These are phyloP conservation scores for Leptographium wingfieldii DNA, from an alignment of 2,329 filamentous ascomycete genomes.

Conservation along the genomic window DNA sequence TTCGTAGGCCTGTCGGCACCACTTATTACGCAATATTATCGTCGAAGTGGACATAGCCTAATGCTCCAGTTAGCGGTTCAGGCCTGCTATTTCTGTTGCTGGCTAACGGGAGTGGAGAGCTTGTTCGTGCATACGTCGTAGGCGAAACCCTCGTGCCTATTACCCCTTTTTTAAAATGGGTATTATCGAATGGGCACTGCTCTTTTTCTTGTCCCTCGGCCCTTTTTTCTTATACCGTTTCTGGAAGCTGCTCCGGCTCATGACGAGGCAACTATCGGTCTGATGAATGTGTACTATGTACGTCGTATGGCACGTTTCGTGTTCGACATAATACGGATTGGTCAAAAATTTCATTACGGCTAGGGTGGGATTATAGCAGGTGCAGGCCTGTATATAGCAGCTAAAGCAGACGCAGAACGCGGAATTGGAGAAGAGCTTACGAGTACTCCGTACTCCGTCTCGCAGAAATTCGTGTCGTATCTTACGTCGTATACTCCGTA, in stretches of 20 bases:
- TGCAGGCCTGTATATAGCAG: neutral
- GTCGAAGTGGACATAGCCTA: neutral
- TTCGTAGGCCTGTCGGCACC: neutral
- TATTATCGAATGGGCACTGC: neutral
- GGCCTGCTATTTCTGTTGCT: neutral
- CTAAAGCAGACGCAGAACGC: neutral
- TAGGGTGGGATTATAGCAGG: neutral
- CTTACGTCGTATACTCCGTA: too few relatives aligned
- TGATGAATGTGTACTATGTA: neutral
- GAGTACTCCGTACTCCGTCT: too few relatives aligned
- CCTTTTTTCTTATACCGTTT: neutral
- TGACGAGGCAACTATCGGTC: too few relatives aligned
- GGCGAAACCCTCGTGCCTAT: neutral
- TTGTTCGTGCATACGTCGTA: neutral
- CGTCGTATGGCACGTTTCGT: neutral
- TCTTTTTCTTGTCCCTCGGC: neutral
- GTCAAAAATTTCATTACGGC: neutral
- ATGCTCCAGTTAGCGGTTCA: neutral
- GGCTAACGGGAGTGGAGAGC: neutral
- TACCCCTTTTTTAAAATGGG: neutral
- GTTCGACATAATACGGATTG: neutral
- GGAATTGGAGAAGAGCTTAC: neutral
- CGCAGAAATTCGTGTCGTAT: too few relatives aligned
- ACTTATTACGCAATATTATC: neutral
- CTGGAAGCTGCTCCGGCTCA: neutral